A percentile compares a stretch with the other conserved stretches of the same genome.
These are phyloP conservation scores for Trypanosoma cruzi DNA, from an alignment of 208 protist species.

Conservation along the genomic window DNA sequence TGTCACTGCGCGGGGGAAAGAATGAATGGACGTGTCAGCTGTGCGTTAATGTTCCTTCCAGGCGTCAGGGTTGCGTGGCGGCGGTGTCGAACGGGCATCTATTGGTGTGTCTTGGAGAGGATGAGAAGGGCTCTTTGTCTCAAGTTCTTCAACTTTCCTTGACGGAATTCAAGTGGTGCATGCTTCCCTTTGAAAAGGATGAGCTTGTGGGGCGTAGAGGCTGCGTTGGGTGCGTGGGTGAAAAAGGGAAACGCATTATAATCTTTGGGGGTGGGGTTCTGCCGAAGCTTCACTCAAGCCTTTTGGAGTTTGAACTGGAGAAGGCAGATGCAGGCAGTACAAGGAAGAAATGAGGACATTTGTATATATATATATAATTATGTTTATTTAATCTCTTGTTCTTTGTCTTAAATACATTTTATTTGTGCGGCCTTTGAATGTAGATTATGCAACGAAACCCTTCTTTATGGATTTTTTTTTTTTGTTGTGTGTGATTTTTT, in stretches of 20 bases:
- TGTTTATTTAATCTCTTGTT: background rate
- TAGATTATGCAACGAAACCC: background rate
- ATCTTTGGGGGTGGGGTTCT: slow-evolving; percentile 37
- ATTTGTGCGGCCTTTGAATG: slow-evolving; percentile 1
- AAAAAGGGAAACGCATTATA: slow-evolving; percentile 31
- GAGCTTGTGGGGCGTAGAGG: slow-evolving; percentile 30
- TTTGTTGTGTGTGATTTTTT: background rate
- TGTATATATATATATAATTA: background rate
- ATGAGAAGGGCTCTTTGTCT: slow-evolving; percentile 28
- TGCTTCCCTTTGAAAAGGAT: slow-evolving; percentile 31
- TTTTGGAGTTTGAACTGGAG: slow-evolving; percentile 47
- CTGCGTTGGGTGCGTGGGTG: slow-evolving; percentile 33
- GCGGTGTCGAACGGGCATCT: slow-evolving; percentile 32
- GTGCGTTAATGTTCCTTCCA: slow-evolving; percentile 22
- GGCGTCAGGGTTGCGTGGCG: slow-evolving; percentile 30
- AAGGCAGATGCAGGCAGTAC: slow-evolving; percentile 25
- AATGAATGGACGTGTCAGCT: slow-evolving; percentile 33
- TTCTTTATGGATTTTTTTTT: background rate
- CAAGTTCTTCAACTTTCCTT: slow-evolving; percentile 44
- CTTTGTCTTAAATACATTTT: slow-evolving; percentile 8
- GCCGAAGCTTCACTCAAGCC: slow-evolving; percentile 28
- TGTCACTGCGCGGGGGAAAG: slow-evolving; percentile 35
- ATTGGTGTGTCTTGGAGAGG: slow-evolving; percentile 40
- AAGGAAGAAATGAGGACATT: slow-evolving; percentile 22
- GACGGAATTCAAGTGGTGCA: slow-evolving; percentile 41